A percentile compares a stretch with the other conserved stretches of the same genome.
Evolutionary conservation across 2,329 filamentous ascomycete species (phyloP).

Genomic region (Fusarium palustre): DNA sequence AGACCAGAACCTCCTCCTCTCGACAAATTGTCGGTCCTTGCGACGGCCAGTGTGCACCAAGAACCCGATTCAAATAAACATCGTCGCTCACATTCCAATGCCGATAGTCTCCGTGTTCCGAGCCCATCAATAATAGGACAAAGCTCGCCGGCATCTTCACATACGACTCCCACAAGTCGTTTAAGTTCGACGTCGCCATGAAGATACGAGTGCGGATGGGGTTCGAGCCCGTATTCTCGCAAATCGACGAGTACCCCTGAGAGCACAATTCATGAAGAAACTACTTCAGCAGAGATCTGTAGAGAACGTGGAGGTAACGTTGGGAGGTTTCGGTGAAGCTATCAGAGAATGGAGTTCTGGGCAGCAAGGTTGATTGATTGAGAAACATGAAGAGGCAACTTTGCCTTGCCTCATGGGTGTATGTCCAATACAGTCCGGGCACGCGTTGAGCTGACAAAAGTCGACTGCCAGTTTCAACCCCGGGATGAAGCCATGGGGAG

Average conservation of each 20-base stretch:
- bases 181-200: slow-evolving; percentile 42
- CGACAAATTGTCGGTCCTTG: slow-evolving; percentile 55
- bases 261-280: slow-evolving; percentile 19
- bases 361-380: neutral
- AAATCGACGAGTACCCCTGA: slow-evolving; percentile 4
- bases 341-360: slow-evolving; percentile 4
- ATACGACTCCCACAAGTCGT: slow-evolving; percentile 40
- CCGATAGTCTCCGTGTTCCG: slow-evolving; percentile 43
- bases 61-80: slow-evolving; percentile 43
- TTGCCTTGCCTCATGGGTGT: neutral
- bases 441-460: neutral
- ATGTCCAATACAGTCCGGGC: neutral
- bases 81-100: slow-evolving; percentile 31
- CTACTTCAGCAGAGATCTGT: neutral
- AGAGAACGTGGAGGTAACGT: neutral
- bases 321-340: neutral
- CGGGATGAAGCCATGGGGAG: neutral
- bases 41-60: slow-evolving; percentile 52
- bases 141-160: slow-evolving; percentile 41
- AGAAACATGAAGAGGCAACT: slow-evolving; percentile 1
- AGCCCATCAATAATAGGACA: slow-evolving; percentile 40
- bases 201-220: slow-evolving; percentile 39
- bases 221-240: slow-evolving; percentile 32
- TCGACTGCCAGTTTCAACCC: neutral
- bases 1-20: slow-evolving; percentile 42